Evolutionary conservation across 2,329 filamentous ascomycete species (phyloP), one percentile per base, ranked within the genome.

Genomic region (Rachicladosporium sp.): DNA sequence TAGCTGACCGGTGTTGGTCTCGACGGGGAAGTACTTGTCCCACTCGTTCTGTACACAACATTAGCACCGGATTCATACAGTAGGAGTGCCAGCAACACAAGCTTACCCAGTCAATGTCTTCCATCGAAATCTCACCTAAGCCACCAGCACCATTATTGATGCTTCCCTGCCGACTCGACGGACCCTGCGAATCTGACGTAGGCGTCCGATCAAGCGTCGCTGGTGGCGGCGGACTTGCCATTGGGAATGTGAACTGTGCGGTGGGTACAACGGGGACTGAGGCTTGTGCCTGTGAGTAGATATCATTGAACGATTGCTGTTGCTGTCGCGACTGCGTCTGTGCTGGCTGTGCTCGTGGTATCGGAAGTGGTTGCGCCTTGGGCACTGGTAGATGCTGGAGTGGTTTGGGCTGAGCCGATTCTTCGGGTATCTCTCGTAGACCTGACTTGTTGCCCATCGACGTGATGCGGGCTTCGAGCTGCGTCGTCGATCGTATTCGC

Each of bases 71-170:
- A 7, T 27, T 27, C 23, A 27, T 4, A 27, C 23, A 6, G 23
- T 27, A 27, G 23, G 8, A 27, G 23, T 4, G 23, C 8, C 23
- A 27, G 23, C 23, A 27, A 27, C 6, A 7, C 8, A 27, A 27
- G 66, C 74, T 62, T 59, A 80, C 77, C 78, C 77, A 82, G 48
- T 82, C 76, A 46, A 82, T 74, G 41, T 74, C 73, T 31, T 75
- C 53, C 56, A 66, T 61, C 3, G 53, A 46, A 19, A 53, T 47
- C 42, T 60, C 59, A 40, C 47, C 54, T 43, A 39, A 53, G 47
- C 45, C 51, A 35, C 38, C 48, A 38, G 36, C 45, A 19, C 40
- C 2, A 27, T 27, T 27, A 8, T 27, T 37, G 15, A 31, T 37
- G 15, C 33, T 31, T 21, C 32, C 15, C 13, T 19, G 29, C 10